Evolutionary conservation across 768 basidiomycete species (phyloP).

Genomic region (Tylopilus felleus): DNA sequence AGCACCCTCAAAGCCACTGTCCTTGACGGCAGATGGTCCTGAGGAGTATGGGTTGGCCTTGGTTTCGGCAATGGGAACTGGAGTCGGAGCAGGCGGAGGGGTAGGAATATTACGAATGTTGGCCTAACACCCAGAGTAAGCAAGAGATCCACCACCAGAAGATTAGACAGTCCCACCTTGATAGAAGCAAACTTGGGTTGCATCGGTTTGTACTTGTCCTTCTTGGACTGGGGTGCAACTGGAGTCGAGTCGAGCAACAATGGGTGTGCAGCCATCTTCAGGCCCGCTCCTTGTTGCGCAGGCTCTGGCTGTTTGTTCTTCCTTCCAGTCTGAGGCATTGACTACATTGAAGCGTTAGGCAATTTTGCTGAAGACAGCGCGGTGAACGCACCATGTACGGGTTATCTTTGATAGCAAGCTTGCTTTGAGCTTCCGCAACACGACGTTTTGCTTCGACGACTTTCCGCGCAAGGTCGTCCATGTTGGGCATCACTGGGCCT

Average conservation of each 20-base stretch:
- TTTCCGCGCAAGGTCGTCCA: slow-evolving; percentile 64
- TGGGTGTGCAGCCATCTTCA: slow-evolving; percentile 91
- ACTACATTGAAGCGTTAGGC: slow-evolving; percentile 33
- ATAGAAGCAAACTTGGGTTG: slow-evolving; percentile 98
- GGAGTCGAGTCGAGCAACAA: slow-evolving; percentile 65
- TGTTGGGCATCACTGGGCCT: slow-evolving; percentile 39
- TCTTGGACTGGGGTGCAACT: slow-evolving; percentile 64
- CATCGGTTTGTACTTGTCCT: slow-evolving; percentile 97
- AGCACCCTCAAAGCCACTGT: slow-evolving; percentile 67
- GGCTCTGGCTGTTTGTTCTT: slow-evolving; percentile 56
- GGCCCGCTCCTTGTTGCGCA: slow-evolving; percentile 73
- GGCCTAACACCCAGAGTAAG: slow-evolving; percentile 40
- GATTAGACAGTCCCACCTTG: slow-evolving; percentile 47
- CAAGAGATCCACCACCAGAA: background rate
- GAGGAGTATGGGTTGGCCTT: slow-evolving; percentile 78
- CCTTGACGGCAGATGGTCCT: slow-evolving; percentile 42
- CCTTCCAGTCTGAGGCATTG: slow-evolving; percentile 52
- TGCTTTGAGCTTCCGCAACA: slow-evolving; percentile 79
- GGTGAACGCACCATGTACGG: slow-evolving; percentile 74
- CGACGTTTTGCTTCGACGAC: slow-evolving; percentile 85
- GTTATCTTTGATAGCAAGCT: slow-evolving; percentile 72
- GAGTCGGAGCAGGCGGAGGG: slow-evolving; percentile 44
- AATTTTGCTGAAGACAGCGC: background rate
- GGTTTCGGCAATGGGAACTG: slow-evolving; percentile 39
- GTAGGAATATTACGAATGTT: slow-evolving; percentile 76